Percentiles rank a stretch among this genome's conserved stretches.
Evolutionary conservation across 192 early-diverging fungal species (phyloP).

Genomic region (Cetraspora pellucida): DNA sequence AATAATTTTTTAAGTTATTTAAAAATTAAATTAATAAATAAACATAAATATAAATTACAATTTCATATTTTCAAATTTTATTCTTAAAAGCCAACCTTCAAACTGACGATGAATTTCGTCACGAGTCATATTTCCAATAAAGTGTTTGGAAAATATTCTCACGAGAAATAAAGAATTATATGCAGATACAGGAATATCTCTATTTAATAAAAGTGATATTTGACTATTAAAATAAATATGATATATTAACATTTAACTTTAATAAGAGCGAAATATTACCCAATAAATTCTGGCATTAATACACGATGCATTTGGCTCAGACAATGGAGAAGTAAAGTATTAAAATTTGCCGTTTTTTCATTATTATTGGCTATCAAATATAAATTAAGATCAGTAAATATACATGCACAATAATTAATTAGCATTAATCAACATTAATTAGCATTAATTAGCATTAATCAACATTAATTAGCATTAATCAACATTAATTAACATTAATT

Average conservation of each 20-base stretch:
- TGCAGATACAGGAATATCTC: slow-evolving; percentile 60
- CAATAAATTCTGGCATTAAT: slow-evolving; percentile 46
- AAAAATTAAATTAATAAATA: too few relatives aligned
- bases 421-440: background rate
- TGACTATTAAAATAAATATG: background rate
- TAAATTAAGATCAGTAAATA: background rate
- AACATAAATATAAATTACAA: background rate
- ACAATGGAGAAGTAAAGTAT: slow-evolving; percentile 59
- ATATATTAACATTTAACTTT: slow-evolving; percentile 36
- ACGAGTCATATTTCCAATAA: slow-evolving; percentile 58
- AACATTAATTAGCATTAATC: too few relatives aligned
- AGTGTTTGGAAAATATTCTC: slow-evolving; percentile 67
- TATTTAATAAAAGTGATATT: slow-evolving; percentile 32
- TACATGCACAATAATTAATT: background rate
- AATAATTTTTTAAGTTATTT: too few relatives aligned
- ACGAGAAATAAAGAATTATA: slow-evolving; percentile 71
- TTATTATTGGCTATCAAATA: slow-evolving; percentile 63
- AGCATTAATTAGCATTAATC: background rate
- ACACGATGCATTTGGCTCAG: slow-evolving; percentile 62
- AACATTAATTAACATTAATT: too few relatives aligned
- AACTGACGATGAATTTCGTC: slow-evolving; percentile 60
- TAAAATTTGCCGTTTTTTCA: slow-evolving; percentile 65
- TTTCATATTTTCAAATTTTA: slow-evolving; percentile 15
- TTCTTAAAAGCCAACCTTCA: slow-evolving; percentile 49
- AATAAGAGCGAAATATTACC: slow-evolving; percentile 44